Base-by-base conservation (phyloP, 371 early-diverging fungal genomes). In the Mortierella sp. region DNA sequence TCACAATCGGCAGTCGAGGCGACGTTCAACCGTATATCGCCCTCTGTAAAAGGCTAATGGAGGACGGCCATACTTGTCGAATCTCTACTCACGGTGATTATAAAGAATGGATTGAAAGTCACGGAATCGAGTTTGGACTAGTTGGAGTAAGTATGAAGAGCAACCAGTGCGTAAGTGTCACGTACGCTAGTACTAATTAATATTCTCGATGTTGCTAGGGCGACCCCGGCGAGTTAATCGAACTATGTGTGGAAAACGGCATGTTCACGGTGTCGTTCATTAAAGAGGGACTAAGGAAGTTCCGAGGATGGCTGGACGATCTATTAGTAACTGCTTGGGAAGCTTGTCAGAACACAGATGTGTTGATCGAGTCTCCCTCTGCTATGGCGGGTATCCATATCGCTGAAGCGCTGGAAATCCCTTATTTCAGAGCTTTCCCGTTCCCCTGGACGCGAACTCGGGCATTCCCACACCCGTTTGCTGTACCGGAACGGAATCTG, bases 21-120 rank as follows among this genome's bases (percentile, higher is more conserved):
- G 96, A 95, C 81, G 95, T 96, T 0, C 94, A 96, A 70, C 96
- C 95, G 0, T 96, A 93, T 63, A 93, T 96, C 79, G 95, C 95
- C 0, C 86, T 94, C 11, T 91, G 93, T 79, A 94, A 95, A 83
- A 87, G 89, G 2, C 77, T 96, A 9, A 88, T 89, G 88, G 84
- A 84, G 50, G 88, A 93, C 69, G 94, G 95, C 1, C 96, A 95
- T 69, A 81, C 76, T 15, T 93, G 93, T 63, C 87, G 92, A 36
- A 94, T 95, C 53, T 92, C 94, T 1, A 93, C 95, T 0, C 94
- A 94, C 70, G 87, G 83, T 33, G 95, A 95, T 66, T 95, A 91
- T 69, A 84, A 89, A 69, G 87, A 84, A 1, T 95, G 94, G 94
- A 88, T 95, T 33, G 93, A 93, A 72, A 85, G 88, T 3, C 93